Base-by-base conservation (phyloP, 2,329 filamentous ascomycete species). In the Taxawa tesnikishii region DNA sequence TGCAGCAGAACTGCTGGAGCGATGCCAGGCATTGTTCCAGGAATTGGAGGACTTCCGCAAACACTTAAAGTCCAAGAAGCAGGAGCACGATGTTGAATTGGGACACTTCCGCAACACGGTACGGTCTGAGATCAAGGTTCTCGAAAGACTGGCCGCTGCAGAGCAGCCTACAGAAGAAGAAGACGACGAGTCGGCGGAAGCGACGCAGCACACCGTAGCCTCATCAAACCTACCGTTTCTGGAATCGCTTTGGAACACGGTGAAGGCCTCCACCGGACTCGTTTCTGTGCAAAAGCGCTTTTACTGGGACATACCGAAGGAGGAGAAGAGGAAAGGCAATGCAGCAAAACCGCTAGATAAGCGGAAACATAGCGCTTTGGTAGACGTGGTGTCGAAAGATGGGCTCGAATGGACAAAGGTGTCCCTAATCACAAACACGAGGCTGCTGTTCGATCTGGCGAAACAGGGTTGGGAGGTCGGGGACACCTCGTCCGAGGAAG, bases 361-460 rank as follows among this genome's bases (percentile, higher is more conserved):
- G 31, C 49, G 61, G 32, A 63, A 66, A 46, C 62, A 58, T 21
- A 64, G 62, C 38, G 70, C 70, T 1, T 55, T 71, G 32, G 73
- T 80, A 4, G 77, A 83, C 53, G 68, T 79, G 28, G 68, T 82
- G 15, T 65, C 72, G 2, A 60, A 72, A 34, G 65, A 72, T 48
- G 77, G 77, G 8, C 54, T 65, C 36, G 65, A 74, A 44, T 83
- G 77, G 78, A 66, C 76, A 33, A 80, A 80, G 49, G 68, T 82
- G 2, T 79, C 73, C 4, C 76, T 74, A 4, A 58, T 78, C 15
- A 76, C 72, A 1, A 69, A 78, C 41, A 72, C 65, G 36, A 62
- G 75, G 31, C 55, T 83, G 17, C 53, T 80, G 12, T 77, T 76
- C 46, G 77, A 82, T 43, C 64, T 81, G 40, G 77, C 78, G 3